Base-by-base conservation (phyloP, 768 basidiomycete species). In the Tylopilus subfusipes region DNA sequence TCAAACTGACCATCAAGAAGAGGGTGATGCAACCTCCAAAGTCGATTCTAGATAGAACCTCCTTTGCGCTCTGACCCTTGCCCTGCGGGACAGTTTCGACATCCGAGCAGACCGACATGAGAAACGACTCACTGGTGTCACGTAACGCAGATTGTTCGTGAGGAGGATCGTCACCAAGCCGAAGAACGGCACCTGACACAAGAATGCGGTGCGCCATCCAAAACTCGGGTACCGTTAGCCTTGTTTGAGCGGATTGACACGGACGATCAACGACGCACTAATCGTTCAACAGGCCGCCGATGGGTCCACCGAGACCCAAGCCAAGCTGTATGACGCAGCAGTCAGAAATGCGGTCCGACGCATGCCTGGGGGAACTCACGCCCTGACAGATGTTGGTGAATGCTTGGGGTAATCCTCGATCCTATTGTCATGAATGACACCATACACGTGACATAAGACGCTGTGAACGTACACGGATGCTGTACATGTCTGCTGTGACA, bases 41-140 rank as follows among this genome's bases (percentile, higher is more conserved):
- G 65, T 92, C 90, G 24, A 92, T 88, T n/a, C 89, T 79, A 63
- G 82, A 87, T 14, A 90, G 63, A 1, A 90, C 78, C 30, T 90
- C 86, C 51, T 70, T 80, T 0, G 83, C 62, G 49, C 78, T 83
- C 68, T 81, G 83, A 14, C 84, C 78, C 53, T 81, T 80, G 1
- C 88, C 88, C 88, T 90, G 63, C 1, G 30, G 7, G 24, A 29
- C 36, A 38, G 25, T 7, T 9, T 34, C 10, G 13, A 16, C 14
- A 42, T 14, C 10, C 13, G 22, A 6, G 3, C 33, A 14, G 11
- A 5, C n/a, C 4, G 19, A 9, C 40, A 50, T 1, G 16, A 42
- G 14, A 8, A 40, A 16, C 5, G 21, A 33, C 80, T 55, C 63
- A 86, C 87, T 16, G 85, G 82, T 1, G 84, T 88, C 3, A 79